phyloP scores from a whole-genome alignment of 345 rosid genomes.

The Nasturtium officinale region DNA sequence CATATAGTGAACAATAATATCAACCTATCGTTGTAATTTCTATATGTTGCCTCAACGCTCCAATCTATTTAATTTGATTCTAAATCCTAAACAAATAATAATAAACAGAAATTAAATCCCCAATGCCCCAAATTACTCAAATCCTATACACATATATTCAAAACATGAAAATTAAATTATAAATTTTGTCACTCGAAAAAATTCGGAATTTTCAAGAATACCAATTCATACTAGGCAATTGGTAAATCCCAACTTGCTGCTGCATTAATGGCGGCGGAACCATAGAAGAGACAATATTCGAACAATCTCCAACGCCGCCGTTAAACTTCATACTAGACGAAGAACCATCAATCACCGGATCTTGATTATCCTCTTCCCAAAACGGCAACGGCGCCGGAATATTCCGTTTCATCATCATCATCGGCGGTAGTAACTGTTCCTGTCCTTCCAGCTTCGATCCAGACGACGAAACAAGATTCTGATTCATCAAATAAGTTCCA shows the following conservation, averaged over 20 bases:
- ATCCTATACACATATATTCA: conserved; percentile 24
- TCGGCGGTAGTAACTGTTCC: conserved; percentile 30
- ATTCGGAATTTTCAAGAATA: conserved; percentile 44
- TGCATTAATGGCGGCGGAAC: conserved; percentile 28
- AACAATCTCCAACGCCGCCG: conserved; percentile 41
- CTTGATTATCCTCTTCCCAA: conserved; percentile 35
- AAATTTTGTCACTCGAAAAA: neutral
- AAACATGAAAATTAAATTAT: conserved; percentile 1
- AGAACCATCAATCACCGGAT: conserved; percentile 39
- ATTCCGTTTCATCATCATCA: conserved; percentile 29
- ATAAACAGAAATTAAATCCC: conserved; percentile 19
- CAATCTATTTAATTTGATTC: conserved; percentile 20
- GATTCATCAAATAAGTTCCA: conserved; percentile 33
- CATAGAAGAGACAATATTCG: conserved; percentile 20
- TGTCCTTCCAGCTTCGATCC: conserved; percentile 48
- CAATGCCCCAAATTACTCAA: conserved; percentile 30
- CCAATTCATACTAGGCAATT: conserved; percentile 77
- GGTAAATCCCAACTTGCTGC: conserved; percentile 54
- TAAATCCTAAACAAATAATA: no score
- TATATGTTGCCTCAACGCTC: conserved; percentile 34
- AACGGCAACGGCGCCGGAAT: neutral
- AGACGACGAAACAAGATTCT: conserved; percentile 39
- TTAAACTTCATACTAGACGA: conserved; percentile 55
- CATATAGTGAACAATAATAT: neutral
- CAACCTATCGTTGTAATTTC: conserved; percentile 18